Evolutionary conservation across 2,329 filamentous ascomycete genomes (phyloP), one percentile per base, ranked within the genome.

Genomic region (Aspergillus flavus): DNA sequence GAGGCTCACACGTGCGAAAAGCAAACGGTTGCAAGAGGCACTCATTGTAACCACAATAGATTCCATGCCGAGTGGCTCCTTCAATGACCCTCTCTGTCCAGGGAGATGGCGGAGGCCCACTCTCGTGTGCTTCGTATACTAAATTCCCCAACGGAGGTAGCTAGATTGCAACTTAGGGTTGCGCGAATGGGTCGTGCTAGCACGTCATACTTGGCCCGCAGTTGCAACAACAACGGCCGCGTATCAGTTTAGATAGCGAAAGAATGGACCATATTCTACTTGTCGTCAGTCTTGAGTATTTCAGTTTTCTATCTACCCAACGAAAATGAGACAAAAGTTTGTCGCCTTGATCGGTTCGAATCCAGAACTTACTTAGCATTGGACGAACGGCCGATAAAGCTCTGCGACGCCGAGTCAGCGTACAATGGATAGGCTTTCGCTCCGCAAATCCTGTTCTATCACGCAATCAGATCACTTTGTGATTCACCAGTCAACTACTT

Each of bases 181-280:
- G 64, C 60, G 64, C 63, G 26, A 66, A 56, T 41, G 48, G 46
- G 52, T 58, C 63, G 50, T 41, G 46, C 62, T 68, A 73, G 68
- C 69, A 72, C 72, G 72, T 67, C 67, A 75, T 75, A 57, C 62
- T 62, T 66, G 59, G 63, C 65, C 61, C 63, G 60, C 61, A 53
- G 10, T 19, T 34, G 16, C 50, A 34, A 34, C 48, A n/a, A n/a
- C 39, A 26, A 53, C 26, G 46, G 46, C 46, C 26, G 26, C 23
- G 46, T 50, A 50, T 50, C 46, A n/a, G 14, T 16, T 50, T 50
- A 19, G 26, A 50, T 6, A 50, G 23, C 16, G 12, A 50, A 10
- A 50, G 46, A 7, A 6, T 50, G 7, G 26, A 50, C 14, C 16
- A 26, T 10, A 9, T 19, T 19, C 23, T 26, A 50, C 23, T 50